Base-by-base conservation (phyloP, 1,139 yeast genomes). In the Blastobotrys persicus region DNA sequence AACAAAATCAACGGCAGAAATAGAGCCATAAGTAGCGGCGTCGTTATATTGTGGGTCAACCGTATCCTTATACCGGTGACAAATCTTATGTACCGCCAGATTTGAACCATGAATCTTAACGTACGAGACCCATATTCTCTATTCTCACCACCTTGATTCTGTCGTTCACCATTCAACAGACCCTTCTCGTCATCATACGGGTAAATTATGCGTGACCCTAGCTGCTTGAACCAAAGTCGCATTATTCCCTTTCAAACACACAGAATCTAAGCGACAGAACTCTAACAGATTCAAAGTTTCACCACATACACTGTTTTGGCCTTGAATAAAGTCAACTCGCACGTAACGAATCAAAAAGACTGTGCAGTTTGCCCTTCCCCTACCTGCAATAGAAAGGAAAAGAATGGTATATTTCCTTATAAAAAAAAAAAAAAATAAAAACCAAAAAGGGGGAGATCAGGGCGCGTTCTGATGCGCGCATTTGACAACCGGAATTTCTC, bases 51-150 rank as follows among this genome's bases (percentile, higher is more conserved):
- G 34, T 32, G 28, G 4, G 44, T 40, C 14, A 51, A 39, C 20
- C 50, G 33, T 16, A 48, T 41, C 34, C 54, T 46, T 7, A 45
- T 44, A 23, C 43, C 38, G 13, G 42, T n/a, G 3, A 48, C 23
- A 20, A 42, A 42, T 14, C 38, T 18, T n/a, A 20, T 33, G 18
- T 20, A 33, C 19, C 31, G 31, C 13, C 12, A 14, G 11, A 33
- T 20, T 31, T 11, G 7, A 12, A 20, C 19, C 6, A 28, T 18
- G 4, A 42, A 34, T 18, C 19, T 34, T n/a, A 42, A 32, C 31
- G 44, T 42, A 13, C 16, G 34, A 28, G 44, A 42, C 33, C 44
- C 16, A 26, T 42, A 32, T 7, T 20, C 35, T 7, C 26, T 34
- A 16, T 17, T 17, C 13, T 26, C 32, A 12, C 32, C 6, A 13